Evolutionary conservation across 2,329 filamentous ascomycete species (phyloP), one percentile per base, ranked within the genome.

Genomic region (Calonectria honghensis): DNA sequence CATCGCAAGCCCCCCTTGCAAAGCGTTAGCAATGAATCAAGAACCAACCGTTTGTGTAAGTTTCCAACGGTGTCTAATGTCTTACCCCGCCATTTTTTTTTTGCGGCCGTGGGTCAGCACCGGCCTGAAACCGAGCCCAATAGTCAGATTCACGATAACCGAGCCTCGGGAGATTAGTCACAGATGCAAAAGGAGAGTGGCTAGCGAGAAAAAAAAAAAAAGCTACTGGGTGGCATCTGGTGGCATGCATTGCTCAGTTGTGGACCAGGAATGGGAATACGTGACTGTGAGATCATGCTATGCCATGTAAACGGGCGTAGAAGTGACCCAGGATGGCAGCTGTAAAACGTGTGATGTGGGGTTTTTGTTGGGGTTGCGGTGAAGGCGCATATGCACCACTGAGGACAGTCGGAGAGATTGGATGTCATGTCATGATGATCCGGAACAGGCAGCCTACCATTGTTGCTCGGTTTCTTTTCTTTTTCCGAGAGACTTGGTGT

Each of bases 361-460:
- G 70, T 78, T 67, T 67, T 66, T 78, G 68, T 74, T 77, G 77
- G 67, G 75, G 72, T 79, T 79, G 77, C 79, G 79, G 79, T 80
- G 76, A 75, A 66, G 66, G 54, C 72, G 64, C 71, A 73, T 73
- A 73, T 75, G 73, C 70, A 75, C 73, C 20, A 48, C 77, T 74
- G 68, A 74, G 70, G 50, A 71, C 48, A 41, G 64, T 39, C 59
- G 67, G 51, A 39, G 51, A 29, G 35, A 63, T 61, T 71, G 72
- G 67, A 50, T 45, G 51, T n/a, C 31, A 67, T 65, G 66, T 29
- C 18, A 52, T 37, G 66, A 69, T 69, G 48, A 68, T 31, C 64
- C 54, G 37, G 64, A 31, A 68, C 39, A 54, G 59, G 59, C 59
- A 66, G 59, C 66, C 59, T 68, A 66, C 52, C 45, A 50, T 48